Conservation (phyloP, 1,139 yeast species). For the Geotrichum restrictum region DNA sequence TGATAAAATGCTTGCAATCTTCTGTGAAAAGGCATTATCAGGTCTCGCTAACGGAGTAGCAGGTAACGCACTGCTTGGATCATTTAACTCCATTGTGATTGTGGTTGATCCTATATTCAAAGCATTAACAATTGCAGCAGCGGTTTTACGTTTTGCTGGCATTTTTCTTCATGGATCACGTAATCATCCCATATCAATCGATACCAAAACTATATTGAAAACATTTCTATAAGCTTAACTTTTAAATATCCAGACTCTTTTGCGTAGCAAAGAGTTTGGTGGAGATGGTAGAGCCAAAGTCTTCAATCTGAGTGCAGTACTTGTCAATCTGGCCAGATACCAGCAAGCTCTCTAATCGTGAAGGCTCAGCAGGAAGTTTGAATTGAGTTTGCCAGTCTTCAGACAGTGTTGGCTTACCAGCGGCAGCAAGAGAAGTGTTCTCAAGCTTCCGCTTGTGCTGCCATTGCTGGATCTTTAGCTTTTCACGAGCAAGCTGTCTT, state of each 20-base stretch:
- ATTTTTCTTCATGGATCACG: neutral
- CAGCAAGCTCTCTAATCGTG: slow-evolving; percentile 69
- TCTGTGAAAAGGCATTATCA: slow-evolving; percentile 33
- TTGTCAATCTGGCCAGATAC: slow-evolving; percentile 66
- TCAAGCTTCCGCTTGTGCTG: slow-evolving; percentile 66
- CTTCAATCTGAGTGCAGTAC: slow-evolving; percentile 64
- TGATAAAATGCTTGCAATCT: slow-evolving; percentile 36
- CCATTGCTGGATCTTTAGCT: slow-evolving; percentile 70
- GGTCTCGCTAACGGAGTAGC: slow-evolving; percentile 23
- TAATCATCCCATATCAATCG: no score
- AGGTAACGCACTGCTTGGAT: slow-evolving; percentile 3
- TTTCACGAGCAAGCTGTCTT: slow-evolving; percentile 70
- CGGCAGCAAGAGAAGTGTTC: slow-evolving; percentile 54
- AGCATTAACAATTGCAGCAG: no score
- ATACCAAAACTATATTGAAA: no score
- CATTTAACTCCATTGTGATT: neutral
- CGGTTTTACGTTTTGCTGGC: no score
- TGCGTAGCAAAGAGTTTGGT: slow-evolving; percentile 59
- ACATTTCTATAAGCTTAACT: neutral
- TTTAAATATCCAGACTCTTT: slow-evolving; percentile 41
- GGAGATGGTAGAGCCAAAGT: slow-evolving; percentile 55
- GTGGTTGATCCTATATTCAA: neutral
- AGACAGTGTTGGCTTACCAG: slow-evolving; percentile 53
- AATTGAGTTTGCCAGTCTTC: slow-evolving; percentile 60
- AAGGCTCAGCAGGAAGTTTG: slow-evolving; percentile 71